Evolutionary conservation across 495 filamentous ascomycete genomes (phyloP).

Genomic region (Pyrenopolyporus hunteri): DNA sequence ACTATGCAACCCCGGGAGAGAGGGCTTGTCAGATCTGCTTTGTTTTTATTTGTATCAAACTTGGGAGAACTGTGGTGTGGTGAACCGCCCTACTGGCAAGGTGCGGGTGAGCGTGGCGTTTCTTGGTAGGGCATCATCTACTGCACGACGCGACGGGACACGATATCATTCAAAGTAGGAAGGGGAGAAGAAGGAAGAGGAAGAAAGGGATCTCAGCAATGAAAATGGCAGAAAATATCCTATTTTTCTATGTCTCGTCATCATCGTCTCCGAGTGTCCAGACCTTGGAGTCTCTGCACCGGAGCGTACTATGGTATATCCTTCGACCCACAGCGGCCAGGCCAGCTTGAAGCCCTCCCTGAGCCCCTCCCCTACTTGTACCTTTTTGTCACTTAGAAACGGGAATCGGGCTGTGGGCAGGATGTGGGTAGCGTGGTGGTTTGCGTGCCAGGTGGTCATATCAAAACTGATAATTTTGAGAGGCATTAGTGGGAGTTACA

Average conservation of each 20-base stretch:
- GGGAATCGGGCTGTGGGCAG: slow-evolving; percentile 12
- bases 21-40: slow-evolving; percentile 17
- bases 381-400: slow-evolving; percentile 27
- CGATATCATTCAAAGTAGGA: slow-evolving; percentile 36
- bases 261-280: background rate
- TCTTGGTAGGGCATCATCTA: slow-evolving; percentile 37
- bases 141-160: slow-evolving; percentile 37
- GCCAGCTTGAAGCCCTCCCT: background rate
- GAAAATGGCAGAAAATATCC: slow-evolving; percentile 25
- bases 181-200: slow-evolving; percentile 14
- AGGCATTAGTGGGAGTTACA: slow-evolving; percentile 28
- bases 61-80: slow-evolving; percentile 13
- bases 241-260: slow-evolving; percentile 8
- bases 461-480: slow-evolving; percentile 23
- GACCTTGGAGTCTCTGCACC: slow-evolving; percentile 17
- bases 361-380: slow-evolving; percentile 9
- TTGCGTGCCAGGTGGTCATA: slow-evolving; percentile 25
- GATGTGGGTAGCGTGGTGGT: slow-evolving; percentile 6
- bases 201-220: slow-evolving; percentile 38
- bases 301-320: slow-evolving; percentile 18
- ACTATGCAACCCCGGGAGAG: slow-evolving; percentile 5
- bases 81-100: slow-evolving; percentile 25
- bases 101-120: slow-evolving; percentile 35
- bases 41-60: slow-evolving; percentile 37
- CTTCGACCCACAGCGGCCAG: slow-evolving; percentile 6